Evolutionary conservation across 768 basidiomycete species (phyloP).

Genomic region (Pulveroboletus sp.): DNA sequence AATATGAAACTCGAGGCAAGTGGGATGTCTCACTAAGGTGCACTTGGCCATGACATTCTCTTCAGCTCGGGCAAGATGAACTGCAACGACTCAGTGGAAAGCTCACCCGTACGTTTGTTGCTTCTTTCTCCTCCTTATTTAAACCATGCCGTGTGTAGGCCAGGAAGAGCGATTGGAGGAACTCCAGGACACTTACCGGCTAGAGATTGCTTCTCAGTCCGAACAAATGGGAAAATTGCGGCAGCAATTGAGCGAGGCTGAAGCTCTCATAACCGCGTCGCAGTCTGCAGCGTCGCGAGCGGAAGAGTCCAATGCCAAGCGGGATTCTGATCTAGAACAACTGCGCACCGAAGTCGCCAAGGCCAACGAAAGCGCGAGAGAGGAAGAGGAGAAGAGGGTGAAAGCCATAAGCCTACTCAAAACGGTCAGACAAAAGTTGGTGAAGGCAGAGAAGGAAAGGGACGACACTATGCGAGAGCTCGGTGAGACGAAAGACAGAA

Average conservation of each 20-base stretch:
- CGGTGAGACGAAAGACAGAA: constrained; percentile 47
- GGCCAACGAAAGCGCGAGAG: constrained; percentile 63
- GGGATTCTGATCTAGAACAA: constrained; percentile 51
- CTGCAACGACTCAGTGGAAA: constrained; percentile 69
- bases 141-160: constrained; percentile 40
- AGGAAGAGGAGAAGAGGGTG: constrained; percentile 95
- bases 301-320: constrained; percentile 48
- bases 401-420: constrained; percentile 92
- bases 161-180: constrained; percentile 85
- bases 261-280: constrained; percentile 61
- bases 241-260: constrained; percentile 64
- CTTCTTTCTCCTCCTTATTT: neutral
- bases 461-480: constrained; percentile 71
- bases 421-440: constrained; percentile 94
- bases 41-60: neutral
- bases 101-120: constrained; percentile 57
- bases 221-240: constrained; percentile 69
- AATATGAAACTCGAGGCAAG: constrained; percentile 68
- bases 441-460: constrained; percentile 91
- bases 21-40: neutral
- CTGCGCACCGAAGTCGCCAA: constrained; percentile 63
- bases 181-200: constrained; percentile 74
- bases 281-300: constrained; percentile 44
- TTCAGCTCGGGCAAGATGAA: constrained; percentile 70
- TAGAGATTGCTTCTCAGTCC: constrained; percentile 76